Base-by-base conservation (phyloP, 2,329 filamentous ascomycete genomes). In the Pseudonectria buxi region DNA sequence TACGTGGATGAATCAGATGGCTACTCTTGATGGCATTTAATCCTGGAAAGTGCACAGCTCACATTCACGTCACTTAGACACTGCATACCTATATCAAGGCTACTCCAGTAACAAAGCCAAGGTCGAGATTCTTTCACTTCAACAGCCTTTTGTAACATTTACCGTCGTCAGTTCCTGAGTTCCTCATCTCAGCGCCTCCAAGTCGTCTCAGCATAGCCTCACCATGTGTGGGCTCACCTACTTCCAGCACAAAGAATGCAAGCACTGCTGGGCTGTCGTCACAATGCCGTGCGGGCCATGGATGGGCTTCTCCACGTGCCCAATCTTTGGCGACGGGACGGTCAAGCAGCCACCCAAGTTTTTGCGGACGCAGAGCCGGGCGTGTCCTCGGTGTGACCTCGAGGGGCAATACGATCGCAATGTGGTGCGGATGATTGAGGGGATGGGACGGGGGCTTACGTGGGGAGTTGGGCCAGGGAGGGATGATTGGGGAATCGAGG, bases 211-310 rank as follows among this genome's bases (percentile, higher is more conserved):
- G 14, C 10, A 12, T 6, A n/a, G 5, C 10, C 18, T 26, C 13
- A 46, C 24, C 30, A 75, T 76, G 72, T 76, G 72, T 52, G 45
- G 49, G 13, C 61, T 67, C n/a, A 64, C 58, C 16, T 67, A 69
- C 54, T 72, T 65, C 55, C 58, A 61, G 39, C 67, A 72, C 53
- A 65, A 63, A 32, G 47, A 45, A 39, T 77, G 73, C 63, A 57
- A 59, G 10, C 73, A 75, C 60, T 64, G 61, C 46, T 78, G 73
- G 73, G 62, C 69, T 28, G 51, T 64, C 40, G 62, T 77, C 47
- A 55, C 53, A 4, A 42, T 56, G 29, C 64, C 68, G 6, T 78
- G 74, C 57, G 60, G 49, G 4, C 68, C 69, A 0, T 65, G 65
- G 10, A 62, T 63, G 54, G 71, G 72, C 40, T 76, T 77, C 56